Percentiles rank a stretch among this genome's conserved stretches.
Conservation (phyloP, 768 basidiomycete genomes). For the Tremella yokohamensis region DNA sequence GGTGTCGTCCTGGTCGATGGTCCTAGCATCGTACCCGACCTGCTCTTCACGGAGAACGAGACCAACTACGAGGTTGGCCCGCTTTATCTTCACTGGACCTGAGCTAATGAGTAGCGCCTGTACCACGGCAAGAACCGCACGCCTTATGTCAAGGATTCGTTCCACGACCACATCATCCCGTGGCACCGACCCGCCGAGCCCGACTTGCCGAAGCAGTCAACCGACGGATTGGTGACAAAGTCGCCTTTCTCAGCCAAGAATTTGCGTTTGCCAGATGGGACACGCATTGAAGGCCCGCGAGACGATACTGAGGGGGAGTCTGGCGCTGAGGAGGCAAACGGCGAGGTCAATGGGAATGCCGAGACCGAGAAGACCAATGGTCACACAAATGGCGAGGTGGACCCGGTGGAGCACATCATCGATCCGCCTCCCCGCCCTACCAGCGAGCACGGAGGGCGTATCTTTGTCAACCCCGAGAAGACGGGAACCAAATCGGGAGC, state of each 20-base stretch:
- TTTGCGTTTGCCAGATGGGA: constrained; percentile 24
- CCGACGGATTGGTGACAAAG: constrained; percentile 21
- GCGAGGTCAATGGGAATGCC: constrained; percentile 25
- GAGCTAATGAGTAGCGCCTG: constrained; percentile 56
- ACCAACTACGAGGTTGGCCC: constrained; percentile 69
- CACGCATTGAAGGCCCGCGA: background rate
- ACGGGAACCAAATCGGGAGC: constrained; percentile 89
- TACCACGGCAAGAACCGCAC: constrained; percentile 83
- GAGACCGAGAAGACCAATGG: constrained; percentile 40
- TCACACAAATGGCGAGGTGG: constrained; percentile 39
- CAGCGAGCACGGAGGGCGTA: constrained; percentile 32
- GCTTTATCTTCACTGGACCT: background rate
- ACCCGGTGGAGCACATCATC: constrained; percentile 47
- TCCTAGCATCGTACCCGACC: constrained; percentile 68
- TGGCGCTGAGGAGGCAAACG: constrained; percentile 17
- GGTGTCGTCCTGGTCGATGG: constrained; percentile 59
- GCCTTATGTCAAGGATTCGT: constrained; percentile 88
- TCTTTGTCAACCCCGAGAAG: constrained; percentile 79
- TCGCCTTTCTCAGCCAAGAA: constrained; percentile 29
- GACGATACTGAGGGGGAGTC: constrained; percentile 19
- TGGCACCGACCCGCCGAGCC: constrained; percentile 65
- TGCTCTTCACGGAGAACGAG: constrained; percentile 95
- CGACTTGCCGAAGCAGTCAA: constrained; percentile 25
- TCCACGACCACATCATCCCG: constrained; percentile 94
- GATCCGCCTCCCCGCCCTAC: constrained; percentile 41